These are phyloP conservation scores for Marasmius fiardii DNA, from an alignment of 1,284 basidiomycete species.

Conservation along the genomic window DNA sequence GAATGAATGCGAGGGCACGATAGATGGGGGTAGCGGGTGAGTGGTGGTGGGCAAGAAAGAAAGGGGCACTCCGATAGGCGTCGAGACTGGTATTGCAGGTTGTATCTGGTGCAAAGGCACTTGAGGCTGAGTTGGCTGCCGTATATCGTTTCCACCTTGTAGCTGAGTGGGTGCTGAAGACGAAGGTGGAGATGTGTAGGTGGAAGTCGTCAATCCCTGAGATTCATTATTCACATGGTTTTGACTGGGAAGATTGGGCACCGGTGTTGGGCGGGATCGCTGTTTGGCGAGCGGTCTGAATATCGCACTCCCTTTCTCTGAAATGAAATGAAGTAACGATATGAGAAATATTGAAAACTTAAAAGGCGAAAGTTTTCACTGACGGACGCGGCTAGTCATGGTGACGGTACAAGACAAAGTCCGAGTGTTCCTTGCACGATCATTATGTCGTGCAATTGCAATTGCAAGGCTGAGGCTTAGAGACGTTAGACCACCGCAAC, in stretches of 20 bases:
- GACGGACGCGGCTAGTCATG: slow-evolving; percentile 78
- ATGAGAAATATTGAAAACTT: neutral
- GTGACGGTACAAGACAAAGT: neutral
- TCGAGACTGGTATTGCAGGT: neutral
- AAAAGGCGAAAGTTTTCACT: slow-evolving; percentile 33
- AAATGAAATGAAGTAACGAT: slow-evolving; percentile 8
- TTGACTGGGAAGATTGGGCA: slow-evolving; percentile 12
- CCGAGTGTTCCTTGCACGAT: no score
- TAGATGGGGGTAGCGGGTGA: neutral
- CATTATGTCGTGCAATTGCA: no score
- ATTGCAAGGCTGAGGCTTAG: no score
- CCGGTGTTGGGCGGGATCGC: slow-evolving; percentile 32
- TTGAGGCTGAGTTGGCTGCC: neutral
- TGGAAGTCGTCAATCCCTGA: neutral
- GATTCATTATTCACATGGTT: slow-evolving; percentile 3
- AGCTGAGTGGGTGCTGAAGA: neutral
- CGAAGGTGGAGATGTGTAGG: neutral
- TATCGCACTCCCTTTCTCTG: slow-evolving; percentile 70
- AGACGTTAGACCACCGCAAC: no score
- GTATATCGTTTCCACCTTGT: neutral
- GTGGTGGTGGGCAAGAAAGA: neutral
- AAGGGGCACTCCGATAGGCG: neutral
- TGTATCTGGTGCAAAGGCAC: neutral
- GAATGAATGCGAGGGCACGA: neutral
- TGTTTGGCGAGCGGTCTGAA: slow-evolving; percentile 64